Conservation (phyloP, 1,139 yeast genomes). For the Saccharomyces uvarum region DNA sequence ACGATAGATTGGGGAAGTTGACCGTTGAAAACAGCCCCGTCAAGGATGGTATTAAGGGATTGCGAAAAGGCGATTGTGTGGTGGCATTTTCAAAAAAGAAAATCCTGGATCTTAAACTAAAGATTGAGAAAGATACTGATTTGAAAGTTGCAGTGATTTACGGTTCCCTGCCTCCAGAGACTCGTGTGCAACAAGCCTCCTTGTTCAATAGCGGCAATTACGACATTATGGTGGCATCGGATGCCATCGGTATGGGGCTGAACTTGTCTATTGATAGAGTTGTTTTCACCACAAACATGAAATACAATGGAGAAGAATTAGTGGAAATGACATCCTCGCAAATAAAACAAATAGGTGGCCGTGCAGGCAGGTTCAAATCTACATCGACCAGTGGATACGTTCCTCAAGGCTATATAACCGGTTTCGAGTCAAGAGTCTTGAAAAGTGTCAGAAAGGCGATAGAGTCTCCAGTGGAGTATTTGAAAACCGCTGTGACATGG, state of each 20-base stretch:
- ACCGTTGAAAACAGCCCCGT: constrained; percentile 43
- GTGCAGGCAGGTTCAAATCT: constrained; percentile 76
- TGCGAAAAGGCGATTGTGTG: constrained; percentile 76
- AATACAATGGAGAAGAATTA: constrained; percentile 60
- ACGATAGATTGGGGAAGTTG: constrained; percentile 69
- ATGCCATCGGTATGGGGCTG: constrained; percentile 97
- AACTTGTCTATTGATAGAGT: constrained; percentile 76
- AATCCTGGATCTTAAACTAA: constrained; percentile 57
- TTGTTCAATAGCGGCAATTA: constrained; percentile 68
- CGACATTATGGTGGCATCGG: constrained; percentile 84
- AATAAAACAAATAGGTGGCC: constrained; percentile 87
- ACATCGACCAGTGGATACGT: constrained; percentile 13
- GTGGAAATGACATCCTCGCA: constrained; percentile 51
- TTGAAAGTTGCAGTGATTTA: constrained; percentile 81
- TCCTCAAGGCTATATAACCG: constrained; percentile 53
- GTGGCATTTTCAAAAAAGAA: constrained; percentile 75
- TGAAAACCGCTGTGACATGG: constrained; percentile 57
- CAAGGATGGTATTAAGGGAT: constrained; percentile 30
- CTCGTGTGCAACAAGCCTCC: constrained; percentile 75
- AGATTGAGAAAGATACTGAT: constrained; percentile 53
- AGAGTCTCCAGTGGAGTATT: constrained; percentile 39
- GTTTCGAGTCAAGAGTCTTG: constrained; percentile 42
- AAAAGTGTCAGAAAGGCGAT: constrained; percentile 40
- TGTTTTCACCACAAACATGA: constrained; percentile 58
- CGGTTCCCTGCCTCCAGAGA: constrained; percentile 95